These are phyloP conservation scores for Ogataea hybrid DNA, from an alignment of 1,139 yeast genomes.

Conservation along the genomic window DNA sequence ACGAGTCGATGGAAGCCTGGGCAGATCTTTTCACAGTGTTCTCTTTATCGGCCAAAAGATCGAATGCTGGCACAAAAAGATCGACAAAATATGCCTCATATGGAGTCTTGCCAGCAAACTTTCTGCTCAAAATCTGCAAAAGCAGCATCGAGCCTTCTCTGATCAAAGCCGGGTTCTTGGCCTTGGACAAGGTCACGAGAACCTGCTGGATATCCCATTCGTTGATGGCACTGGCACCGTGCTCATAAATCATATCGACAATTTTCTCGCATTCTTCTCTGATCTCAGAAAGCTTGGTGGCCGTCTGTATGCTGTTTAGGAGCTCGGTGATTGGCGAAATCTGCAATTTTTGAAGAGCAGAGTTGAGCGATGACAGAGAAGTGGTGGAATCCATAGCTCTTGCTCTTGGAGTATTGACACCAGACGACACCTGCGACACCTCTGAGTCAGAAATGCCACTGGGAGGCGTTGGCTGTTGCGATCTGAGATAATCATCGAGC, in stretches of 20 bases:
- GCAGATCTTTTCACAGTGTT: slow-evolving; percentile 83
- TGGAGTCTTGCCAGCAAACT: slow-evolving; percentile 65
- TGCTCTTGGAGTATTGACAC: slow-evolving; percentile 29
- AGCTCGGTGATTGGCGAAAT: slow-evolving; percentile 67
- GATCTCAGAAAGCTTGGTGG: slow-evolving; percentile 61
- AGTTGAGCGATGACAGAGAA: slow-evolving; percentile 68
- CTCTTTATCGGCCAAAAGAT: slow-evolving; percentile 79
- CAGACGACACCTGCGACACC: no score
- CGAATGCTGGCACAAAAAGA: slow-evolving; percentile 57
- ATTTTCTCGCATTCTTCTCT: slow-evolving; percentile 60
- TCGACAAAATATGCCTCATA: slow-evolving; percentile 71
- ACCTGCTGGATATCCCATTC: slow-evolving; percentile 69
- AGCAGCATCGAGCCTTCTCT: slow-evolving; percentile 75
- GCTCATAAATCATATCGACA: slow-evolving; percentile 44
- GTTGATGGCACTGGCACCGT: slow-evolving; percentile 50
- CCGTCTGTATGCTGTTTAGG: slow-evolving; percentile 54
- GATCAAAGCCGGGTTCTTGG: slow-evolving; percentile 69
- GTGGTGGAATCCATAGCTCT: slow-evolving; percentile 34
- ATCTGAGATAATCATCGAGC: slow-evolving; percentile 29
- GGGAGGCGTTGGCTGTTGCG: slow-evolving; percentile 16
- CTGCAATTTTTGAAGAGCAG: slow-evolving; percentile 66
- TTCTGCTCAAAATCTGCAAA: slow-evolving; percentile 65
- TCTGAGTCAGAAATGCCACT: slow-evolving; percentile 16
- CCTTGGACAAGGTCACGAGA: slow-evolving; percentile 61
- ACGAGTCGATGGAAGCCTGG: slow-evolving; percentile 61